A percentile compares a stretch with the other conserved stretches of the same genome.
Conservation (phyloP, 202 grass and related monocot genomes). For the Bolboschoenoplectus hybrid region DNA sequence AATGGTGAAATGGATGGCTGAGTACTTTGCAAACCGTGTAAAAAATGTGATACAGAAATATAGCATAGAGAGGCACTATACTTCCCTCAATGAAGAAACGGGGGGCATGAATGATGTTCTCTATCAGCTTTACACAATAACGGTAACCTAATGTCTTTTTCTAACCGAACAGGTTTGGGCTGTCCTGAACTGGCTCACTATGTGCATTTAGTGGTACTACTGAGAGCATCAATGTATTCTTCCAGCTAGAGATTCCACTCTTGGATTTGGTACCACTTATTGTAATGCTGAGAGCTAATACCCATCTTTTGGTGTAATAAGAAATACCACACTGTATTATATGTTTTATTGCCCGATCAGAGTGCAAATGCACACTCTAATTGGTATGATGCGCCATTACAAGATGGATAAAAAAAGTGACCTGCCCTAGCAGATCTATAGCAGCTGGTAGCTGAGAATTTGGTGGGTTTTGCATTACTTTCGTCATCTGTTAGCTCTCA, state of each 20-base stretch:
- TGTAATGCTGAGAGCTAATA: neutral
- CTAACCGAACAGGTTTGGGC: neutral
- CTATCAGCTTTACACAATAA: constrained; percentile 83
- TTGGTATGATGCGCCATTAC: neutral
- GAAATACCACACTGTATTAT: neutral
- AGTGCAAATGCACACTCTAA: neutral
- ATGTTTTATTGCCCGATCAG: neutral
- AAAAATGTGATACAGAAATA: constrained; percentile 63
- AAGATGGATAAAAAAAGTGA: neutral
- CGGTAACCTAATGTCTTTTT: constrained; percentile 43
- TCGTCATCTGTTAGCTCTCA: neutral
- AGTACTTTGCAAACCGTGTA: constrained; percentile 77
- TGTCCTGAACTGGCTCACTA: neutral
- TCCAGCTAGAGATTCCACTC: neutral
- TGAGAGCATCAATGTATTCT: neutral
- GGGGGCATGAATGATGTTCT: constrained; percentile 97
- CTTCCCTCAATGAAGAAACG: constrained; percentile 93
- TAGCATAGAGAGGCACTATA: constrained; percentile 86
- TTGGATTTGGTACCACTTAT: neutral
- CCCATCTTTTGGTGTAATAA: neutral
- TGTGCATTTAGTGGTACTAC: neutral
- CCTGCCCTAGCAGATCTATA: neutral
- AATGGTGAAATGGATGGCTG: constrained; percentile 88
- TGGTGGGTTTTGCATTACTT: neutral
- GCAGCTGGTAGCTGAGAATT: neutral